phyloP scores from a whole-genome alignment of 306 rosid species.

The Trifolium pratense region DNA sequence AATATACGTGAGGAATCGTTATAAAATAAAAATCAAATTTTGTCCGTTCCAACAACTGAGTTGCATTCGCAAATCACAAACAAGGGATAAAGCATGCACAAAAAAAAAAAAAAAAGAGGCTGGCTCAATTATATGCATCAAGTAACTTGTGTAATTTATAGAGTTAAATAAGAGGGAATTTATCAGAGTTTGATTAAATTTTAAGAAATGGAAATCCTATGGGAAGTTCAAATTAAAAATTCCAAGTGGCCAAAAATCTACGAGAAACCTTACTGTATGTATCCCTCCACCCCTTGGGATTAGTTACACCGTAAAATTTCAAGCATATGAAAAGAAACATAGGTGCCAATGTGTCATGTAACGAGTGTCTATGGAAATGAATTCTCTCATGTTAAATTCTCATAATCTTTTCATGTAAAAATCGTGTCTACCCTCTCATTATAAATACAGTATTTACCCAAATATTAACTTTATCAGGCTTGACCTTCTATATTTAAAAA shows the following conservation, averaged over 20 bases:
- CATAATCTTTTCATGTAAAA: neutral
- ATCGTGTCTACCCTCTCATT: neutral
- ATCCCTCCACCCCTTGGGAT: neutral
- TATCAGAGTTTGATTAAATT: constrained; percentile 14
- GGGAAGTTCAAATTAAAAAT: neutral
- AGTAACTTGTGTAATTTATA: neutral
- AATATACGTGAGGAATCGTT: constrained; percentile 4
- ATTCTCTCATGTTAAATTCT: neutral
- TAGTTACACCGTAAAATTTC: neutral
- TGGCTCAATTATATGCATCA: constrained; percentile 11
- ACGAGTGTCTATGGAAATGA: neutral
- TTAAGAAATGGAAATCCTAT: constrained; percentile 26
- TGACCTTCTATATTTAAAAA: neutral
- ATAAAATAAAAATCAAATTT: neutral
- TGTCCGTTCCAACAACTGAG: constrained; percentile 1
- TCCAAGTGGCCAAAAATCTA: neutral
- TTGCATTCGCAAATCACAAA: constrained; percentile 14
- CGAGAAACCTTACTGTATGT: neutral
- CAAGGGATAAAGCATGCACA: constrained; percentile 19
- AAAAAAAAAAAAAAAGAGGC: neutral
- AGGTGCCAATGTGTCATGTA: too few relatives aligned
- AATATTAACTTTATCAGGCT: neutral
- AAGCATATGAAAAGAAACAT: neutral
- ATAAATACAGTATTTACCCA: too few relatives aligned
- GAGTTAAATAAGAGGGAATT: constrained; percentile 2